Evolutionary conservation across 768 basidiomycete species (phyloP).

Genomic region (Pleurotus pulmonarius): DNA sequence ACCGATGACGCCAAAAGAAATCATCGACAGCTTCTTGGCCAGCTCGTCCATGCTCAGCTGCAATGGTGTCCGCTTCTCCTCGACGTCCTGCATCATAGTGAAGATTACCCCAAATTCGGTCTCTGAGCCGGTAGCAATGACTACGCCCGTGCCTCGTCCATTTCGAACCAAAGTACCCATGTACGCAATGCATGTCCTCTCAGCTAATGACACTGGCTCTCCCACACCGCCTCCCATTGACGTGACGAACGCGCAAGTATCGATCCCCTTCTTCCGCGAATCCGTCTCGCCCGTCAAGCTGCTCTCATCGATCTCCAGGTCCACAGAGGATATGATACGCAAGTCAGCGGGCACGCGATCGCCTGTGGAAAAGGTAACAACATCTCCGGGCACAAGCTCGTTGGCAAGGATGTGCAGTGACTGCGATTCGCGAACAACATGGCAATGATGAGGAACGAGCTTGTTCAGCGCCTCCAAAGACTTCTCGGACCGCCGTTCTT

Average conservation of each 20-base stretch:
- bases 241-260: conserved; percentile 47
- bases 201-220: conserved; percentile 63
- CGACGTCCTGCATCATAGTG: conserved; percentile 97
- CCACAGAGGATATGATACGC: conserved; percentile 74
- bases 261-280: conserved; percentile 64
- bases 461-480: conserved; percentile 94
- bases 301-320: conserved; percentile 93
- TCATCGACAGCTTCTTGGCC: conserved; percentile 82
- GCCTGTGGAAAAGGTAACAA: conserved; percentile 85
- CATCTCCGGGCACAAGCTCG: conserved; percentile 93
- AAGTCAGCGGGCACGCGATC: conserved; percentile 95
- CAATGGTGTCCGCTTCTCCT: conserved; percentile 89
- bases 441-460: conserved; percentile 95
- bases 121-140: conserved; percentile 79
- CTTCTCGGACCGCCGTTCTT: conserved; percentile 93
- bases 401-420: conserved; percentile 86
- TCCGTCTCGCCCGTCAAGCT: conserved; percentile 92
- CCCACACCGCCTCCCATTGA: conserved; percentile 20
- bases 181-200: conserved; percentile 84
- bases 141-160: conserved; percentile 82
- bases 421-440: conserved; percentile 76
- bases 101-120: conserved; percentile 98
- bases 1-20: conserved; percentile 94
- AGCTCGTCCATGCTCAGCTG: conserved; percentile 96
- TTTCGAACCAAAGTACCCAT: conserved; percentile 96